phyloP scores from a whole-genome alignment of 2,329 filamentous ascomycete species.

The Colletotrichum liriopes region DNA sequence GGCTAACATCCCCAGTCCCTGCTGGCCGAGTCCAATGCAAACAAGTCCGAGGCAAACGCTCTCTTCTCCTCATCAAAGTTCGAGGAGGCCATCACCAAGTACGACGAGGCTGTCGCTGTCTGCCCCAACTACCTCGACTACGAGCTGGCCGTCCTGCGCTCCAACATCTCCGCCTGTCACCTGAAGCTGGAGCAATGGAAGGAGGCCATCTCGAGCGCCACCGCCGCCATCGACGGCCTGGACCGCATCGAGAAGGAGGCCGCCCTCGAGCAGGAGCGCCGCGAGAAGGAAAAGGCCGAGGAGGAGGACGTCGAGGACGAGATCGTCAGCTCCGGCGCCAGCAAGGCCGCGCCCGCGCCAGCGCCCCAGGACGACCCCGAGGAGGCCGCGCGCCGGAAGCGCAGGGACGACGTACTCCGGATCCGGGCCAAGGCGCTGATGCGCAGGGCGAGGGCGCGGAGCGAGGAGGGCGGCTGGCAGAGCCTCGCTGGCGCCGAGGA shows the following conservation, averaged over 20 bases:
- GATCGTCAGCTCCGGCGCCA: constrained; percentile 73
- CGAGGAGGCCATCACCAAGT: constrained; percentile 84
- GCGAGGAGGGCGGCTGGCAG: constrained; percentile 83
- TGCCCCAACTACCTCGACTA: constrained; percentile 91
- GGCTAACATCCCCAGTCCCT: constrained; percentile 66
- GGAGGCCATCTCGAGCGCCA: constrained; percentile 82
- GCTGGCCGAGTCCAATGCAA: constrained; percentile 78
- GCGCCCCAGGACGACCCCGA: constrained; percentile 45
- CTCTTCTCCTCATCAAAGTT: constrained; percentile 83
- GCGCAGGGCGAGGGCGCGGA: constrained; percentile 81
- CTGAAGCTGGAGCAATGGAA: constrained; percentile 90
- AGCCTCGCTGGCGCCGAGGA: constrained; percentile 83
- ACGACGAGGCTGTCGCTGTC: constrained; percentile 83
- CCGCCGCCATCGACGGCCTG: constrained; percentile 80
- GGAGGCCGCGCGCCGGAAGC: constrained; percentile 53
- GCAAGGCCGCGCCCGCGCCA: constrained; percentile 61
- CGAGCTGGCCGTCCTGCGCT: constrained; percentile 87
- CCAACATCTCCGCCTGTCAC: constrained; percentile 92
- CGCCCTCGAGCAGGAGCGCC: constrained; percentile 46
- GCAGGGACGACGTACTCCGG: constrained; percentile 76
- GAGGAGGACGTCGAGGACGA: constrained; percentile 67
- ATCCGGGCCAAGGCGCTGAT: constrained; percentile 89
- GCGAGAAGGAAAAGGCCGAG: constrained; percentile 63
- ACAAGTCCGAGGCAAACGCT: constrained; percentile 83
- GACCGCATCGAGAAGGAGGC: constrained; percentile 68